Conservation (phyloP, 1,284 basidiomycete genomes). For the Coniferiporia weirii region DNA sequence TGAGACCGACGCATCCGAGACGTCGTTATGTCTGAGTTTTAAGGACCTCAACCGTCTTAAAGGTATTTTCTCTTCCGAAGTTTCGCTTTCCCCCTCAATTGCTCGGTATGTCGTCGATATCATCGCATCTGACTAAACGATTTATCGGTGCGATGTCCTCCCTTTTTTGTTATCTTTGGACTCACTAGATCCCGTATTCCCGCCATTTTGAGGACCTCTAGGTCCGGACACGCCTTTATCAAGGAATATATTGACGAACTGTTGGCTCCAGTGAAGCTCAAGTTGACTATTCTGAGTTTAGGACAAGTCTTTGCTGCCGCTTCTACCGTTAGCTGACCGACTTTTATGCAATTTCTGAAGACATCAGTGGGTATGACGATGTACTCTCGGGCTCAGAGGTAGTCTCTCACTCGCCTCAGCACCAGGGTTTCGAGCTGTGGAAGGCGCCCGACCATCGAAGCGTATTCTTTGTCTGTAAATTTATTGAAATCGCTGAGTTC, state of each 20-base stretch:
- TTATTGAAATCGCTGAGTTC: slow-evolving; percentile 48
- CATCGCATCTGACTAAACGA: slow-evolving; percentile 49
- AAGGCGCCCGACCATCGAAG: slow-evolving; percentile 41
- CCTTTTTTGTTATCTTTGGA: slow-evolving; percentile 1
- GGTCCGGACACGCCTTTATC: slow-evolving; percentile 34
- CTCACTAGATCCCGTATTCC: slow-evolving; percentile 56
- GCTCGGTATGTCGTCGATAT: slow-evolving; percentile 39
- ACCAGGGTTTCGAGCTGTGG: slow-evolving; percentile 42
- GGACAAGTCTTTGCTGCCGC: slow-evolving; percentile 40
- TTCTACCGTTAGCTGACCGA: slow-evolving; percentile 42
- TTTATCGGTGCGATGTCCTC: neutral
- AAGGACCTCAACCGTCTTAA: slow-evolving; percentile 43
- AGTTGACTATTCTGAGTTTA: slow-evolving; percentile 43
- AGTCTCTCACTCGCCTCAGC: slow-evolving; percentile 41
- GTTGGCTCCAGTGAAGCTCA: slow-evolving; percentile 55
- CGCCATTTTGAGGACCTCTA: slow-evolving; percentile 59
- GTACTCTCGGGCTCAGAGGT: neutral
- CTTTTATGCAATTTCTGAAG: slow-evolving; percentile 53
- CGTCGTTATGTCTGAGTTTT: slow-evolving; percentile 52
- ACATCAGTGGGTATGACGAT: neutral
- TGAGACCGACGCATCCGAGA: slow-evolving; percentile 45
- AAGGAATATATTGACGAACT: slow-evolving; percentile 44
- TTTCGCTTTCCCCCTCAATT: no score
- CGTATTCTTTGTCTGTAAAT: slow-evolving; percentile 47
- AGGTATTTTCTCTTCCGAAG: slow-evolving; percentile 23